Base-by-base conservation (phyloP, 352 stramenopile species). In the Phytopythium montanum region DNA sequence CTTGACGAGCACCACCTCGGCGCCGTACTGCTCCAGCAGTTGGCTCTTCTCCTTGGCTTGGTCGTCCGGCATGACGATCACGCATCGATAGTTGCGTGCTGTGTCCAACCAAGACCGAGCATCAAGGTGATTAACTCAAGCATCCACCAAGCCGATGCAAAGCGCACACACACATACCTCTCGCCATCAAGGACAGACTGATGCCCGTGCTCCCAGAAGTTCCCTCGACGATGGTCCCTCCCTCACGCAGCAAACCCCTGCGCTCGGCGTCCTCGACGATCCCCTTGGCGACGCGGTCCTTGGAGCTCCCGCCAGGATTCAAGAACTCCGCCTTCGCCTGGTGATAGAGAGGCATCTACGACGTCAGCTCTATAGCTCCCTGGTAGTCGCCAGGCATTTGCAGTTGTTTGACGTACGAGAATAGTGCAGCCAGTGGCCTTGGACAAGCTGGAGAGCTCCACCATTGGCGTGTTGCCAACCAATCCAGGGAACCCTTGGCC, bases 31-130 rank as follows among this genome's bases (percentile, higher is more conserved):
- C 50, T 87, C 60, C 44, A 97, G 64, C 5, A 95, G 64, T 44
- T 88, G 65, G 38, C 74, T 81, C 59, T 97, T 98, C 72, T 99
- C 95, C 48, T 88, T 90, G 2, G 95, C 93, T 72, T 98, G 92
- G 68, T 99, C 97, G 66, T 99, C 96, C 12, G 97, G 97, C 89
- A 99, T 96, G 21, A 99, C 94, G 42, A 99, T 98, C 16, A 98
- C 70, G 55, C 94, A 97, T 25, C 82, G 83, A 72, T 99, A 98
- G 38, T 95, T 94, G 45, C 91, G 83, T n/a, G 96, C 81, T 94
- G 49, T 8, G 3, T 26, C 3, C 14, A 36, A 14, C 3, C 14
- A 36, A 14, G 14, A 58, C 7, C n/a, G 18, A 18, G 1, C 2
- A 13, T 10, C 8, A n/a, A 16, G 2, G 14, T 7, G 31, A 25